phyloP scores from a whole-genome alignment of 352 stramenopile genomes.

The Phytophthora lateralis region DNA sequence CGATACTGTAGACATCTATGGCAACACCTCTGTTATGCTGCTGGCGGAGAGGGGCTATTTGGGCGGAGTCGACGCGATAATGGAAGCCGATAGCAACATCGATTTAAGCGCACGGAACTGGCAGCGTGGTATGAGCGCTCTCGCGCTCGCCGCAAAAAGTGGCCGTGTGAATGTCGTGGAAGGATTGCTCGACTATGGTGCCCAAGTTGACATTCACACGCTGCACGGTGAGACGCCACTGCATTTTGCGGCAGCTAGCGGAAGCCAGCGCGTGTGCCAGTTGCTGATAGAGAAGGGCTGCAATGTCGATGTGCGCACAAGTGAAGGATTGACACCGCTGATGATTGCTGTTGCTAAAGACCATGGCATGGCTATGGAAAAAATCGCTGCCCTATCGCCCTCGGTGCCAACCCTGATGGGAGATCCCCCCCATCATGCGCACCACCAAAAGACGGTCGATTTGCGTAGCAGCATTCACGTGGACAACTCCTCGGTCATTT shows the following conservation, averaged over 20 bases:
- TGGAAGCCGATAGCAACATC: constrained; percentile 72
- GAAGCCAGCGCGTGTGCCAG: constrained; percentile 63
- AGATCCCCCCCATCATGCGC: constrained; percentile 9
- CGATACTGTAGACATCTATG: constrained; percentile 80
- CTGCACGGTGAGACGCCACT: constrained; percentile 77
- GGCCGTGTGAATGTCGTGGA: constrained; percentile 74
- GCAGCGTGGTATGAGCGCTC: constrained; percentile 77
- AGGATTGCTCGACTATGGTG: constrained; percentile 83
- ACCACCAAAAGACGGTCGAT: constrained; percentile 36
- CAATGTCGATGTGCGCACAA: constrained; percentile 71
- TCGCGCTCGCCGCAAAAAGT: constrained; percentile 74
- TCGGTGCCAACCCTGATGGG: constrained; percentile 23
- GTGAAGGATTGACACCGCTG: constrained; percentile 71
- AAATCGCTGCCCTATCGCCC: constrained; percentile 30
- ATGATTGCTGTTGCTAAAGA: constrained; percentile 77
- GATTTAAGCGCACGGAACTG: constrained; percentile 83
- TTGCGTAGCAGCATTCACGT: constrained; percentile 53
- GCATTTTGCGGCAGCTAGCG: constrained; percentile 79
- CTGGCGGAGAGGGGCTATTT: constrained; percentile 74
- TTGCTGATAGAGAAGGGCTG: constrained; percentile 75
- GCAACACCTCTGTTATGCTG: constrained; percentile 84
- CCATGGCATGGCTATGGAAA: constrained; percentile 44
- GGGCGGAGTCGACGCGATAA: constrained; percentile 72
- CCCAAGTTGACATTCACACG: constrained; percentile 62
- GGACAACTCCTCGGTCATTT: constrained; percentile 61